Evolutionary conservation across 2,329 filamentous ascomycete species (phyloP).

Genomic region (Clonostachys rosea): DNA sequence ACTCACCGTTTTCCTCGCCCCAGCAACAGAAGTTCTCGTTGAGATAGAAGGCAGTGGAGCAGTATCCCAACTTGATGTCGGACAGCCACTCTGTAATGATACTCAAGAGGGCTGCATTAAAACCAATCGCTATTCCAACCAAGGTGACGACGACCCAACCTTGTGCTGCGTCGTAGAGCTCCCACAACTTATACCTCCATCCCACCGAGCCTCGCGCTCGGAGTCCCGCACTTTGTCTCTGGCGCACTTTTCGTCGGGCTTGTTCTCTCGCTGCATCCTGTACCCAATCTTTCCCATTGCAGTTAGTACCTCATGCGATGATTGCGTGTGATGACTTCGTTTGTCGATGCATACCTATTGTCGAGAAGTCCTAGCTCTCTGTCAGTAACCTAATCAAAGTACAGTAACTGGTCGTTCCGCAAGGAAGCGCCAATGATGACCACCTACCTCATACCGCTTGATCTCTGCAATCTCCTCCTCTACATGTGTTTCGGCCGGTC

Average conservation of each 20-base stretch:
- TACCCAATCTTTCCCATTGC: constrained; percentile 70
- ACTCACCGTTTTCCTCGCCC: constrained; percentile 78
- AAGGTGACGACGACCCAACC: constrained; percentile 97
- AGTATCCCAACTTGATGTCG: constrained; percentile 95
- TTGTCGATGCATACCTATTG: constrained; percentile 60
- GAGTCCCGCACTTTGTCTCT: constrained; percentile 67
- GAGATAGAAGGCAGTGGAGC: constrained; percentile 90
- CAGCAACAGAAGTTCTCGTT: constrained; percentile 98
- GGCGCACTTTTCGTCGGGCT: constrained; percentile 69
- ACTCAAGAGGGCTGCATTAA: constrained; percentile 90
- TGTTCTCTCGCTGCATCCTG: constrained; percentile 94
- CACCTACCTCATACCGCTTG: constrained; percentile 80
- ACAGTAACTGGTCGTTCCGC: too few relatives aligned
- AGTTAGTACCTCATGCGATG: not conserved
- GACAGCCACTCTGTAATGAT: constrained; percentile 96
- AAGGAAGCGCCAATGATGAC: too few relatives aligned
- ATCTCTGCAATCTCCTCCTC: constrained; percentile 97
- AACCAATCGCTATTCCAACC: constrained; percentile 84
- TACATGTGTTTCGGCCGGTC: constrained; percentile 63
- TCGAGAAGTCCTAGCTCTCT: constrained; percentile 73
- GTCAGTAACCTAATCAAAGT: too few relatives aligned
- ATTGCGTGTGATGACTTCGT: constrained; percentile 1
- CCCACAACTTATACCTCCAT: constrained; percentile 77
- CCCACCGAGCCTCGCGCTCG: constrained; percentile 65
- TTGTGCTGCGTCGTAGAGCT: constrained; percentile 93